These are phyloP conservation scores for Orbilia brochopaga DNA, from an alignment of 2,329 filamentous ascomycete species.

Conservation along the genomic window DNA sequence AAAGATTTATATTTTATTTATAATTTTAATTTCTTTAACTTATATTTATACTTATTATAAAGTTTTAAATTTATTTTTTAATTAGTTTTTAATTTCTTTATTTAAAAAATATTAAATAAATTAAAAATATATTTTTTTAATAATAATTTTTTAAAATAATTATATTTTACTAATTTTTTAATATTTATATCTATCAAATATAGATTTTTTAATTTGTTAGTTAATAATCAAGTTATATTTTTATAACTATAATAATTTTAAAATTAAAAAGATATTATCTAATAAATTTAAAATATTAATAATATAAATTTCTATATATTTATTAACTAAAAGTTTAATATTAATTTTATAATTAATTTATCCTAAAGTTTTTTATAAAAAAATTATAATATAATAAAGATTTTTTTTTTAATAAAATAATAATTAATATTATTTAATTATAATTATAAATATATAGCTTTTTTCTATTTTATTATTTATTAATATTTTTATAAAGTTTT, in stretches of 20 bases:
- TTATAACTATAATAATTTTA: neutral
- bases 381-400: neutral
- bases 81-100: neutral
- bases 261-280: neutral
- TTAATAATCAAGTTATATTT: neutral
- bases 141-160: neutral
- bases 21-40: neutral
- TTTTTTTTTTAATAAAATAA: neutral
- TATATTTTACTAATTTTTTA: neutral
- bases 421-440: neutral
- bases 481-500: neutral
- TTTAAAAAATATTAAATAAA: neutral
- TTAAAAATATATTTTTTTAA: neutral
- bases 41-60: neutral
- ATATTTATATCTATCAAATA: neutral
- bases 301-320: neutral
- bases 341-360: neutral
- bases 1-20: neutral
- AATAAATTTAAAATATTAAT: neutral
- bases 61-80: neutral
- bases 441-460: neutral
- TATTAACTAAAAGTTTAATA: neutral
- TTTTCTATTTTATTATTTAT: neutral
- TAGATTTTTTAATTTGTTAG: neutral
- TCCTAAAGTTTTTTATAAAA: neutral